A percentile compares a stretch with the other conserved stretches of the same genome.
Evolutionary conservation across 495 filamentous ascomycete genomes (phyloP).

Genomic region (Talaromyces nanjingensis): DNA sequence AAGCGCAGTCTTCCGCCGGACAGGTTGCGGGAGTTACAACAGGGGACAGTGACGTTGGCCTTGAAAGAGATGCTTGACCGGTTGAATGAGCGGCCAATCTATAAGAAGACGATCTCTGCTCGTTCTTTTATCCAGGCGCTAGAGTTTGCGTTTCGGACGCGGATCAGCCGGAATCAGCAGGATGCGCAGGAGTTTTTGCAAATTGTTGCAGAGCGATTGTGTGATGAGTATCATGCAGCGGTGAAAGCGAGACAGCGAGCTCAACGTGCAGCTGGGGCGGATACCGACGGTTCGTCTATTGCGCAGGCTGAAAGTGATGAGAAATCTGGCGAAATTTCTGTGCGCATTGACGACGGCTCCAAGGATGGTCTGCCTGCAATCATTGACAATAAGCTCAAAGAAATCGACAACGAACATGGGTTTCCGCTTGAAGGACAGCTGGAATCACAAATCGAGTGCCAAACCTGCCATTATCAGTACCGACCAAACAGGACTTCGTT

Average conservation of each 20-base stretch:
- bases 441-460: conserved; percentile 89
- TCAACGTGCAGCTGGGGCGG: conserved; percentile 12
- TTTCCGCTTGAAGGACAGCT: conserved; percentile 83
- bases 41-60: conserved; percentile 75
- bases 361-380: conserved; percentile 33
- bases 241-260: conserved; percentile 54
- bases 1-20: conserved; percentile 42
- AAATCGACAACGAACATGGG: conserved; percentile 54
- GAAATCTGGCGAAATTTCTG: conserved; percentile 23
- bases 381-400: conserved; percentile 36
- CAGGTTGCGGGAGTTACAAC: conserved; percentile 67
- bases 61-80: conserved; percentile 87
- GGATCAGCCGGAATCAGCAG: conserved; percentile 90
- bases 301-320: conserved; percentile 12
- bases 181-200: conserved; percentile 99
- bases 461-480: conserved; percentile 81
- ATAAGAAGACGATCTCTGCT: conserved; percentile 89
- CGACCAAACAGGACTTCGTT: conserved; percentile 77
- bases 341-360: conserved; percentile 36
- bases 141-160: conserved; percentile 79
- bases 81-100: conserved; percentile 91
- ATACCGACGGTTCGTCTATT: conserved; percentile 8
- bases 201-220: conserved; percentile 82
- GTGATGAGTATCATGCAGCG: conserved; percentile 88
- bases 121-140: conserved; percentile 69